Base-by-base conservation (phyloP, 2,329 filamentous ascomycete species). In the Ophiostoma himal-ulmi region DNA sequence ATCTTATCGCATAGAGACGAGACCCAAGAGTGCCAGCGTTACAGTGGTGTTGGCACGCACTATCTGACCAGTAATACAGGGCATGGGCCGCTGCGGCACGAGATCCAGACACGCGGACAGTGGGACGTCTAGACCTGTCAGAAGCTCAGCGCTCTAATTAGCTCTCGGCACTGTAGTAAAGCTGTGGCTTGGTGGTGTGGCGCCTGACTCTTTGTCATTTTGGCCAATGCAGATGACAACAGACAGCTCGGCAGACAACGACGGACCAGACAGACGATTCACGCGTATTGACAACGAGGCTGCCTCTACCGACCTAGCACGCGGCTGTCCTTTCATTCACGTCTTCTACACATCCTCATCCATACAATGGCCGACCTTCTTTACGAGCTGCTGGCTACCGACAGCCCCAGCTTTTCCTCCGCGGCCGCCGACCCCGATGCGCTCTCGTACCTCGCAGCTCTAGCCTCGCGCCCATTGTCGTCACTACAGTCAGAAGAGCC, bases 401-500 rank as follows among this genome's bases (percentile, higher is more conserved):
- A 71, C 74, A 68, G 72, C 74, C 69, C 67, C 74, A 66, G 78
- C 41, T 77, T 80, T 68, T 73, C 75, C 67, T 70, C 75, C 71
- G 64, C 75, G 69, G 76, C 72, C 78, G 72, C 79, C 44, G 85
- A 91, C 77, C 78, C 83, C 11, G 81, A 83, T 52, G 87, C 87
- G 13, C 82, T 87, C 68, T 83, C 86, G 69, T 99, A 98, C 79
- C 88, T 98, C 66, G 85, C 88, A 72, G 88, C 89, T 72, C 84
- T 98, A 65, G 89, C 91, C 6, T 91, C 91, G 3, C 89, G 96
- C 69, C 88, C 92, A 14, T 84, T 96, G 68, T 84, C 88, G 34
- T 87, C 90, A 48, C 85, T 98, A 69, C 86, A 87, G 68, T 86
- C 87, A 34, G 89, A 86, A 7, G 95, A 99, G 79, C 89, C 91